Base-by-base conservation (phyloP, 2,329 filamentous ascomycete genomes). In the Hawksworthiomyces lignivorus region DNA sequence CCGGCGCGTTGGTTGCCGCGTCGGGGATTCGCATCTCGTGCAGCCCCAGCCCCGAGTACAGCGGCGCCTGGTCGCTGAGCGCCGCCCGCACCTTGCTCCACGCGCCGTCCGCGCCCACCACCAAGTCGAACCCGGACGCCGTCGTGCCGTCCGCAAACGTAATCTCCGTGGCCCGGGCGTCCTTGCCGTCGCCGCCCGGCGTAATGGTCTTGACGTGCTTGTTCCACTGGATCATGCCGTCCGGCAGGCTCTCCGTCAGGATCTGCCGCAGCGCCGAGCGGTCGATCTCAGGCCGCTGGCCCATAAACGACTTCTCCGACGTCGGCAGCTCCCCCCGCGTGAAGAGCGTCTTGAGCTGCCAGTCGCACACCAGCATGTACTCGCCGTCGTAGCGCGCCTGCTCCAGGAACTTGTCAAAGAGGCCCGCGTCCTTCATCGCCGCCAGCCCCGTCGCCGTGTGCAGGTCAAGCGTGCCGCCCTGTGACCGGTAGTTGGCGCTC, bases 401-500 rank as follows among this genome's bases (percentile, higher is more conserved):
- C 46, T 66, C 60, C n/a, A 61, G 49, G 54, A 77, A 79, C 24
- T 68, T 60, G 1, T 69, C 64, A 54, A 62, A 71, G 6, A 78
- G 55, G 0, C 63, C 65, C 4, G 71, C 70, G 43, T 70, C 66
- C 39, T 64, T 65, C 36, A 79, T 52, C 0, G 73, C 73, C 4
- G 61, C 57, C 24, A 77, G 65, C 1, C 75, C 74, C 1, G 68
- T 69, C 4, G 58, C 48, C 0, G 64, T 65, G 48, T 79, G 73
- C 8, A 80, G 56, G 50, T 78, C 74, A 3, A 80, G 63, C 4
- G 61, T 69, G 8, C 74, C 73, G 24, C 73, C 73, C 51, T 75
- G 69, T 6, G 57, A 62, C 31, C 69, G 62, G 41, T 64, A 65
- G 45, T 67, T 50, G n/a, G 64, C 61, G 4, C 62, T 61, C 7